Percentiles rank a stretch among this genome's conserved stretches.
Evolutionary conservation across 805 yeast species (phyloP).

Genomic region (Metschnikowia similis): DNA sequence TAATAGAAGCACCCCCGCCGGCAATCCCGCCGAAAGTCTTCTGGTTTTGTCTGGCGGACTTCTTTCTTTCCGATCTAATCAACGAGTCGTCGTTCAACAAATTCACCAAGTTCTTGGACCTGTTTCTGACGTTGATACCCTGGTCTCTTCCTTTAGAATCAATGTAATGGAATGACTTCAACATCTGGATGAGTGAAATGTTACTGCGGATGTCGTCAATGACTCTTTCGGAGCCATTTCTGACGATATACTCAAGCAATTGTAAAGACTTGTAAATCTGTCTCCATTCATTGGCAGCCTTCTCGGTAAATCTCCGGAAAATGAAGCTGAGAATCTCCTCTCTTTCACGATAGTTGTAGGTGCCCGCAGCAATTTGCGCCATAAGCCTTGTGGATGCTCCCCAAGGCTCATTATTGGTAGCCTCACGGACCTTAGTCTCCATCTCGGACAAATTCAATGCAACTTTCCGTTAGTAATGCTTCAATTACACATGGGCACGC

Average conservation of each 20-base stretch:
- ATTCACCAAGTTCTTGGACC: constrained; percentile 70
- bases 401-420: constrained; percentile 99
- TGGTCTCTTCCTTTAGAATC: constrained; percentile 94
- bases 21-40: constrained; percentile 81
- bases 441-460: constrained; percentile 94
- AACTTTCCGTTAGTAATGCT: constrained; percentile 23
- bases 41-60: constrained; percentile 73
- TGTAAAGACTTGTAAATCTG: constrained; percentile 94
- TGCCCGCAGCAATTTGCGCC: constrained; percentile 94
- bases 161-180: constrained; percentile 88
- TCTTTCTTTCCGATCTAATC: constrained; percentile 81
- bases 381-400: constrained; percentile 88
- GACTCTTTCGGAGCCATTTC: constrained; percentile 90
- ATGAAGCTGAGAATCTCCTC: constrained; percentile 76
- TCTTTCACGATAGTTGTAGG: constrained; percentile 78
- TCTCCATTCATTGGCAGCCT: constrained; percentile 95
- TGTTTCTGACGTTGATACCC: constrained; percentile 90
- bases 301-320: constrained; percentile 89
- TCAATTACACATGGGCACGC: background rate
- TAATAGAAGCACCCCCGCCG: constrained; percentile 47
- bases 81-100: constrained; percentile 71
- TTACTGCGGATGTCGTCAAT: constrained; percentile 93
- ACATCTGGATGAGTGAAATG: constrained; percentile 74
- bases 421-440: constrained; percentile 95
- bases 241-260: constrained; percentile 82